Conservation (phyloP, 2,329 filamentous ascomycete genomes). For the Coniochaeta sp. region DNA sequence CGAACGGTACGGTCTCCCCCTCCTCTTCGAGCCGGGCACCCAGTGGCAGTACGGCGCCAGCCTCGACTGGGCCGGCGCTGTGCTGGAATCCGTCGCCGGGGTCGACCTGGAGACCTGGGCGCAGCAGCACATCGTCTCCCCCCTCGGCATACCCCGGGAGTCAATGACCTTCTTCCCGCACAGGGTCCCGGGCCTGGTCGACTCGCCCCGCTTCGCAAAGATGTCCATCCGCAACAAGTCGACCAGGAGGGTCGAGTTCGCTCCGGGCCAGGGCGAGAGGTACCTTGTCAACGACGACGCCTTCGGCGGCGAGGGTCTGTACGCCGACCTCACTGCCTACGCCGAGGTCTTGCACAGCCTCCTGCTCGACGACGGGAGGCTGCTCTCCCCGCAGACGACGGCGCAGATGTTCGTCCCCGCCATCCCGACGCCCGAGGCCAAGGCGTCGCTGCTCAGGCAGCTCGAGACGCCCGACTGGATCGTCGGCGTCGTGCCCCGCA, state of each 20-base stretch:
- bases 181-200: too few species aligned
- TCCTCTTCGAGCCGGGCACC: constrained; percentile 21
- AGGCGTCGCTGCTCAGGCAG: constrained; percentile 7
- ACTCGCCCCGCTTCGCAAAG: too few species aligned
- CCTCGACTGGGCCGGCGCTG: constrained; percentile 20
- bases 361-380: constrained; percentile 14
- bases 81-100: constrained; percentile 16
- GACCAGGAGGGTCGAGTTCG: too few species aligned
- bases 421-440: neutral
- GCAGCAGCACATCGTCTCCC: constrained; percentile 10
- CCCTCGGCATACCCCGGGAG: constrained; percentile 3
- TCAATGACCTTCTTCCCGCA: neutral
- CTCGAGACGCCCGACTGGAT: constrained; percentile 13
- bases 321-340: constrained; percentile 12
- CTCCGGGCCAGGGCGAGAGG: neutral
- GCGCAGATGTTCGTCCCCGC: too few species aligned
- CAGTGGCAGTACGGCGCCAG: constrained; percentile 20
- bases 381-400: constrained; percentile 5
- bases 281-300: constrained; percentile 3
- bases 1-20: constrained; percentile 14
- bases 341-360: constrained; percentile 15
- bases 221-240: too few species aligned
- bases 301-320: constrained; percentile 18
- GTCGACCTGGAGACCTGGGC: constrained; percentile 15
- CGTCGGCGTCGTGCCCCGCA: constrained; percentile 10